Evolutionary conservation across 257 asterid species (phyloP).

Genomic region (Cruciata laevipes): DNA sequence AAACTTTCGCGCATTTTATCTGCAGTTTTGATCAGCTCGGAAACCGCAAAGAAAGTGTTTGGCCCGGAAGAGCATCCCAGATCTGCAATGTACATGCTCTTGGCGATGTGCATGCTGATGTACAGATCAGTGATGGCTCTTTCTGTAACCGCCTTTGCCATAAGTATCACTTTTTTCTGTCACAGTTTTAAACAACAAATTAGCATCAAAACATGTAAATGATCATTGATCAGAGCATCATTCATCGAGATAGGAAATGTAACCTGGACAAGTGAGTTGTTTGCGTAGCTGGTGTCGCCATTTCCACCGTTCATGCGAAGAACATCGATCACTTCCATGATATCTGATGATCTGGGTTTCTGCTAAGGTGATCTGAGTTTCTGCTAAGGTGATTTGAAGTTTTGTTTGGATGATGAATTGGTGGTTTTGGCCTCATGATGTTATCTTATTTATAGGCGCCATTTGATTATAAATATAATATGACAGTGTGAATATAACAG

Average conservation of each 20-base stretch:
- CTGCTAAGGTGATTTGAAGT: neutral
- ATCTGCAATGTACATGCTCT: conserved; percentile 40
- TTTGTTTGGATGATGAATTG: neutral
- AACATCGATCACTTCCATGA: conserved; percentile 18
- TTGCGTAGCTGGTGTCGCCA: conserved; percentile 23
- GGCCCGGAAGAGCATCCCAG: conserved; percentile 73
- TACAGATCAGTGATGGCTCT: conserved; percentile 21
- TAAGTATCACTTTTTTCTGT: conserved; percentile 25
- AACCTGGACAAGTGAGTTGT: conserved; percentile 22
- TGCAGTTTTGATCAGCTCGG: conserved; percentile 17
- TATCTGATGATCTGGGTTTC: neutral
- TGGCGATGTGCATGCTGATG: conserved; percentile 15
- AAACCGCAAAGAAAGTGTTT: conserved; percentile 28
- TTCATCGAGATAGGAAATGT: neutral
- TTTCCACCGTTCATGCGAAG: conserved; percentile 27
- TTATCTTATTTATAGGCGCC: neutral
- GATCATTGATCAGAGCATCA: neutral
- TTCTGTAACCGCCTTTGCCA: conserved; percentile 23
- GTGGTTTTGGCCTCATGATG: neutral
- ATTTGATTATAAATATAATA: neutral
- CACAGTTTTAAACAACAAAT: neutral
- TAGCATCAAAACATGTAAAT: neutral
- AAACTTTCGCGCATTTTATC: conserved; percentile 2
- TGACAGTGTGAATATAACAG: too few species aligned
- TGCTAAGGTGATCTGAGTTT: too few species aligned